A percentile compares a stretch with the other conserved stretches of the same genome.
Evolutionary conservation across 2,329 filamentous ascomycete genomes (phyloP).

Genomic region (Fusarium algeriense): DNA sequence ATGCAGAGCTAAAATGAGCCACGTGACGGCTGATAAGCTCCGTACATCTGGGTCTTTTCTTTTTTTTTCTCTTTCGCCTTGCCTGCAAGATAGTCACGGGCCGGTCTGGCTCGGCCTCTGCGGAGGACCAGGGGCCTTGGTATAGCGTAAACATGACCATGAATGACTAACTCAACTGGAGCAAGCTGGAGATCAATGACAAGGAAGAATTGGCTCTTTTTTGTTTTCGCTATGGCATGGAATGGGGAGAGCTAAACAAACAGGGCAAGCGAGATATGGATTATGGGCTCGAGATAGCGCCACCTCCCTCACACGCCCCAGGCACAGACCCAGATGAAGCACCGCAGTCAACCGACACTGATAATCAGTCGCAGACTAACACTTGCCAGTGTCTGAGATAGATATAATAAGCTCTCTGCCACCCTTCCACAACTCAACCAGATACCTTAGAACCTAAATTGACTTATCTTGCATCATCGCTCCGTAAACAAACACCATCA

Average conservation of each 20-base stretch:
- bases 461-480: constrained; percentile 39
- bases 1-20: constrained; percentile 17
- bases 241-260: constrained; percentile 26
- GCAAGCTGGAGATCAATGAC: constrained; percentile 28
- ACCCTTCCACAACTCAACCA: constrained; percentile 23
- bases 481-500: constrained; percentile 29
- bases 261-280: not conserved
- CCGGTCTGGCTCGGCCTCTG: constrained; percentile 39
- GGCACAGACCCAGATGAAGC: constrained; percentile 9
- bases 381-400: constrained; percentile 5
- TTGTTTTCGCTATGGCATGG: not conserved
- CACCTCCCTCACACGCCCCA: constrained; percentile 36
- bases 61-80: constrained; percentile 4
- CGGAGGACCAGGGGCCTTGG: constrained; percentile 21
- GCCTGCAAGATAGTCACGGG: constrained; percentile 23
- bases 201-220: not conserved
- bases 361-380: not conserved
- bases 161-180: constrained; percentile 22
- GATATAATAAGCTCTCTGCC: constrained; percentile 39
- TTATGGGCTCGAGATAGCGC: constrained; percentile 39
- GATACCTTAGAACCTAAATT: not conserved
- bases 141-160: constrained; percentile 20
- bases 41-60: constrained; percentile 25
- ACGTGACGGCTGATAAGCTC: constrained; percentile 49
- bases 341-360: constrained; percentile 32